Conservation (phyloP, 148 eudicot species). For the Camellia sinensis region DNA sequence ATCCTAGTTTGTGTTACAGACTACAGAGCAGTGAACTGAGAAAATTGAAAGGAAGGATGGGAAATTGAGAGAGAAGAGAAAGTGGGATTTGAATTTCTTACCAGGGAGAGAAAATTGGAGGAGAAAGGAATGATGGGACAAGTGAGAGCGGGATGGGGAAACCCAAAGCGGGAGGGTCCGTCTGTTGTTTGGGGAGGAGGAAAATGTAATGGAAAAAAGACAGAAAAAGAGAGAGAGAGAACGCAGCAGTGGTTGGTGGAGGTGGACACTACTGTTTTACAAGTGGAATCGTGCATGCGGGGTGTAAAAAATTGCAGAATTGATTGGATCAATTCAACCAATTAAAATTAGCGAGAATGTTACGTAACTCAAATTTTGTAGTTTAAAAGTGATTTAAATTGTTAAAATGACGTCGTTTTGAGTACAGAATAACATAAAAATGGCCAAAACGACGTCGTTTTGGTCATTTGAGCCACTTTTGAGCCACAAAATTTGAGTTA, state of each 20-base stretch:
- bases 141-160: not conserved
- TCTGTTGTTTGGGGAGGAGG: not conserved
- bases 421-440: no score
- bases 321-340: not conserved
- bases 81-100: not conserved
- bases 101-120: not conserved
- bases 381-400: no score
- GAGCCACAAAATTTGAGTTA: no score
- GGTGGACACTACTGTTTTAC: not conserved
- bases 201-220: constrained; percentile 10
- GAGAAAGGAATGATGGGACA: constrained; percentile 1
- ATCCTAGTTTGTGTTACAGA: not conserved
- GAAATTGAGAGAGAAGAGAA: not conserved
- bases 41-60: not conserved
- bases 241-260: no score
- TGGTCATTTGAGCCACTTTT: no score
- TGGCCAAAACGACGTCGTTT: no score
- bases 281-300: not conserved
- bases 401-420: no score
- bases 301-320: no score
- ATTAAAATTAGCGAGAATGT: not conserved
- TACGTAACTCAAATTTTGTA: no score
- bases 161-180: not conserved
- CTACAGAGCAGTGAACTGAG: not conserved
- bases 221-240: not conserved